Conservation (phyloP, 495 filamentous ascomycete genomes). For the Xylaria bambusicola region DNA sequence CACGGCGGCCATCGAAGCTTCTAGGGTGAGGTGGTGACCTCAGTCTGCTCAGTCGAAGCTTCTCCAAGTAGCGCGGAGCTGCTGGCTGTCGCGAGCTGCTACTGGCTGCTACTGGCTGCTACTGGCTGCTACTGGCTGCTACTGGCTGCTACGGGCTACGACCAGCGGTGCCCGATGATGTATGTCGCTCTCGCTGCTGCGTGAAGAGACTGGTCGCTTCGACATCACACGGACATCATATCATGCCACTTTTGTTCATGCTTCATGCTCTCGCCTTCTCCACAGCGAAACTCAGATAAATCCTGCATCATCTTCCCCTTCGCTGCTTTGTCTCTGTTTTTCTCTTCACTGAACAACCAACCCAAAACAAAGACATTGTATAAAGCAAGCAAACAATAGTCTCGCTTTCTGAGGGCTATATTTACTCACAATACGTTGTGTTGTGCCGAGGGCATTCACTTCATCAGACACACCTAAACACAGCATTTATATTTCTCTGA, state of each 20-base stretch:
- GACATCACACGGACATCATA: conserved; percentile 19
- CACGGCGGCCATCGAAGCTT: conserved; percentile 10
- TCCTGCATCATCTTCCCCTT: conserved; percentile 1
- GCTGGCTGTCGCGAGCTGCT: too few relatives aligned
- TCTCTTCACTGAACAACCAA: conserved; percentile 12
- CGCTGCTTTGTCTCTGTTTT: not conserved
- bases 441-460: too few relatives aligned
- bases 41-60: conserved; percentile 16
- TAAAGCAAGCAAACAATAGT: not conserved
- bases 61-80: conserved; percentile 24
- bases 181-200: conserved; percentile 12
- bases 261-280: not conserved
- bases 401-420: too few relatives aligned
- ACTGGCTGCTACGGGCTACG: too few relatives aligned
- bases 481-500: too few relatives aligned
- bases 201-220: not conserved
- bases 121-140: too few relatives aligned
- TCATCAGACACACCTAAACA: too few relatives aligned
- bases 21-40: conserved; percentile 8
- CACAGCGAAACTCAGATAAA: not conserved
- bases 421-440: too few relatives aligned
- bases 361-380: conserved; percentile 16
- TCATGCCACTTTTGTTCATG: conserved; percentile 3
- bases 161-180: conserved; percentile 23
- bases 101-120: too few relatives aligned